Base-by-base conservation (phyloP, 2,329 filamentous ascomycete genomes). In the Neonectria ditissima region DNA sequence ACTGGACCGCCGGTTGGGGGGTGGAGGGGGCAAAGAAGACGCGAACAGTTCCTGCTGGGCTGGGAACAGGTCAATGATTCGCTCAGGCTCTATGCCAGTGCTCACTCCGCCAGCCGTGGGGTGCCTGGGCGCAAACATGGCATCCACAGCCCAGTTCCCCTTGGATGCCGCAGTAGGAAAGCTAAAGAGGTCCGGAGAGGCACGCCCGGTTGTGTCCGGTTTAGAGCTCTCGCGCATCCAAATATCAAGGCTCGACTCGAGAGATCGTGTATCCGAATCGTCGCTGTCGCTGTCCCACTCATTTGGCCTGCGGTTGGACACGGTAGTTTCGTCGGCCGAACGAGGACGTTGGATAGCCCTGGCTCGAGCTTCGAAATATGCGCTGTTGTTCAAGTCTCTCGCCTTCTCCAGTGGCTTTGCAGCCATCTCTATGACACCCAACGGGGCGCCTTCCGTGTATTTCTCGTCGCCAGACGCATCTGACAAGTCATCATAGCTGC, bases 181-280 rank as follows among this genome's bases (percentile, higher is more conserved):
- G 18, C 81, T 79, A 62, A 88, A 88, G 2, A 88, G 76, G 60
- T 88, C 86, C 0, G 86, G 86, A 4, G 85, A 86, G 1, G 68
- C 67, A 26, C 76, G 73, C 8, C 72, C 71, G 1, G 69, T 72
- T 0, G 75, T 61, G 4, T 65, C 64, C 0, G 83, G 80, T 50
- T 83, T 83, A 32, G 81, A 75, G 56, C 84, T 85, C 72, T 87
- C 85, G 7, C 81, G 82, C 76, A 89, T 81, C 86, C 86, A 89
- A 24, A 86, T 85, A 57, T 89, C 87, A 5, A 85, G 80, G 63
- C 82, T 85, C 1, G 84, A 86, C 1, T 82, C 77, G 4, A 82
- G 72, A 2, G 84, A 86, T 28, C 72, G 76, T 2, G 75, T 70
- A 5, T 81, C 76, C 16, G 81, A 79, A n/a, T 78, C 79, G 16